Conservation (phyloP, 2,329 filamentous ascomycete species). For the Colletotrichum cordylinicola region DNA sequence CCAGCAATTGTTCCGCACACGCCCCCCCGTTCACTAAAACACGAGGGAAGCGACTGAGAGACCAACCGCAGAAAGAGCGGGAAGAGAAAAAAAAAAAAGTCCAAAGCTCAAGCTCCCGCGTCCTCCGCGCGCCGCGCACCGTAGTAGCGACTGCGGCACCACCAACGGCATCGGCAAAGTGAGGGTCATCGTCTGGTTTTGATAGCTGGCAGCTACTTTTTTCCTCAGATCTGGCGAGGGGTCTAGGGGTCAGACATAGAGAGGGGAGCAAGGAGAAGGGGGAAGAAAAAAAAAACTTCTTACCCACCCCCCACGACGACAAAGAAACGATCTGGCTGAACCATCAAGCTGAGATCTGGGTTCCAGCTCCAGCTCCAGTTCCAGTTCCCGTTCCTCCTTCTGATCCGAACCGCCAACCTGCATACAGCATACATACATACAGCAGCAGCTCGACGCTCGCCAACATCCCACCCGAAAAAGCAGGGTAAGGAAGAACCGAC, state of each 20-base stretch:
- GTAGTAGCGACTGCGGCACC: not conserved
- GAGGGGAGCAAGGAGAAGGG: conserved; percentile 1
- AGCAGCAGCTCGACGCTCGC: not conserved
- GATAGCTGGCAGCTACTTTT: not conserved
- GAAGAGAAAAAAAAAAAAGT: not conserved
- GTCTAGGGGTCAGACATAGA: not conserved
- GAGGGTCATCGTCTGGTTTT: not conserved
- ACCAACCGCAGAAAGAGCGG: not conserved
- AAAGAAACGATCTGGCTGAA: conserved; percentile 7
- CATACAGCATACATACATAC: not conserved
- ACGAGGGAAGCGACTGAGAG: not conserved
- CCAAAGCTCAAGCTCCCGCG: conserved; percentile 19
- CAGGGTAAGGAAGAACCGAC: not conserved
- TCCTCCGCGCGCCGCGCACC: conserved; percentile 13
- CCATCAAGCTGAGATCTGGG: not conserved
- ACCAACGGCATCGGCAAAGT: conserved; percentile 3
- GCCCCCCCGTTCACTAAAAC: not conserved
- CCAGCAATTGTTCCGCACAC: conserved; percentile 7
- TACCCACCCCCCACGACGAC: conserved; percentile 6
- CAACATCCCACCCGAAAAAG: not conserved
- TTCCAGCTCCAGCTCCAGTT: not conserved
- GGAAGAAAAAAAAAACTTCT: not conserved
- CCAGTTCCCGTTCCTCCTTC: not conserved
- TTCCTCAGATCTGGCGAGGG: not conserved
- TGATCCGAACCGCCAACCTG: not conserved